Conservation (phyloP, 345 rosid species). For the Eucalyptus shirleyi region DNA sequence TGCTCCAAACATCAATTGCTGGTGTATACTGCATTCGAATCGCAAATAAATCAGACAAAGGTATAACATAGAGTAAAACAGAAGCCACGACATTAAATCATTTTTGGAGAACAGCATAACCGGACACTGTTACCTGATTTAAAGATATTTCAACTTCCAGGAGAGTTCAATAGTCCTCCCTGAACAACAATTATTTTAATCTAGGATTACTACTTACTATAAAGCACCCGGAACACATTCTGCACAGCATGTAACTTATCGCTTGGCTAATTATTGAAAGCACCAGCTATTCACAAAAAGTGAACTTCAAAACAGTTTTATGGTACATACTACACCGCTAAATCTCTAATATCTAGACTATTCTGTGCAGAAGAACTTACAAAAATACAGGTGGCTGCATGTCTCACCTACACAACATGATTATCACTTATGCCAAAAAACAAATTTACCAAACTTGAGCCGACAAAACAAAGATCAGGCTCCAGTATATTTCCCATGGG, state of each 20-base stretch:
- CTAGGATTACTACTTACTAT: constrained; percentile 63
- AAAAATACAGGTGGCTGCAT: background rate
- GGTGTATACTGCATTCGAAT: constrained; percentile 78
- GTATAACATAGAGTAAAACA: background rate
- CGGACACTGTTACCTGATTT: constrained; percentile 78
- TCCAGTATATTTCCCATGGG: background rate
- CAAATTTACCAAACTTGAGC: background rate
- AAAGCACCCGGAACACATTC: constrained; percentile 34
- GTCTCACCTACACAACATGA: background rate
- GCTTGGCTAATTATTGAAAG: background rate
- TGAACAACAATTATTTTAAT: constrained; percentile 92
- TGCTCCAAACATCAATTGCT: constrained; percentile 99
- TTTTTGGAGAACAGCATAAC: constrained; percentile 25
- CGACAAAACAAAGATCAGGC: background rate
- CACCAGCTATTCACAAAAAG: background rate
- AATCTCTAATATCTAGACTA: background rate
- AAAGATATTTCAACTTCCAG: constrained; percentile 94
- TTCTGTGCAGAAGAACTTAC: background rate
- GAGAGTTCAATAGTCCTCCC: constrained; percentile 99
- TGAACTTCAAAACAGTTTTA: background rate
- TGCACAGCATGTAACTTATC: background rate
- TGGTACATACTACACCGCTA: background rate
- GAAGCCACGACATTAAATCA: background rate
- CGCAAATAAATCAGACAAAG: background rate
- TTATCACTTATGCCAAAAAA: background rate